These are phyloP conservation scores for Fusarium verticillioides DNA, from an alignment of 2,329 filamentous ascomycete genomes.

Conservation along the genomic window DNA sequence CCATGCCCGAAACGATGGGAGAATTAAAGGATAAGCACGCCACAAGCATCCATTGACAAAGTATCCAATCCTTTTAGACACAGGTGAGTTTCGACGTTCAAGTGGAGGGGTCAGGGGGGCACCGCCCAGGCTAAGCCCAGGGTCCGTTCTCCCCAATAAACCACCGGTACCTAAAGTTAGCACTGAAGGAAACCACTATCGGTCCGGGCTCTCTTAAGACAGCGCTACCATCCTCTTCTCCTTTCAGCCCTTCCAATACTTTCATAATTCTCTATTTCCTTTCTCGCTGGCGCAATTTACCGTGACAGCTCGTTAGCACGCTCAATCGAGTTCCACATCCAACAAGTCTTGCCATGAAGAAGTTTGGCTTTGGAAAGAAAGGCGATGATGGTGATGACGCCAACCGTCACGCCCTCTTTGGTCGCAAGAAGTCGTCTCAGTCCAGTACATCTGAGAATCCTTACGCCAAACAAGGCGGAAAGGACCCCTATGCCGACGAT, in stretches of 20 bases:
- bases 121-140: slow-evolving; percentile 40
- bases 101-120: slow-evolving; percentile 24
- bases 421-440: slow-evolving; percentile 63
- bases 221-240: slow-evolving; percentile 29
- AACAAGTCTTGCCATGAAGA: slow-evolving; percentile 60
- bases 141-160: slow-evolving; percentile 36
- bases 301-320: background rate
- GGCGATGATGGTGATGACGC: slow-evolving; percentile 60
- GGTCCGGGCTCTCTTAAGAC: slow-evolving; percentile 32
- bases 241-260: slow-evolving; percentile 22
- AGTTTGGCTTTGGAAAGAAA: slow-evolving; percentile 69
- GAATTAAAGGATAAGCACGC: slow-evolving; percentile 22
- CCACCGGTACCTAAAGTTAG: slow-evolving; percentile 18
- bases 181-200: slow-evolving; percentile 8
- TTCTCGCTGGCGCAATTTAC: background rate
- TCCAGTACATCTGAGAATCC: slow-evolving; percentile 63
- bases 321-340: background rate
- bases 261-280: slow-evolving; percentile 1
- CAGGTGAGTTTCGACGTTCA: slow-evolving; percentile 1
- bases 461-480: slow-evolving; percentile 63
- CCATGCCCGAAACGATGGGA: slow-evolving; percentile 38
- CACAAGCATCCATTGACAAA: slow-evolving; percentile 14
- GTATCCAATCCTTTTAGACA: slow-evolving; percentile 1
- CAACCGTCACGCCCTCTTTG: slow-evolving; percentile 63
- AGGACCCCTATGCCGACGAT: slow-evolving; percentile 65